Evolutionary conservation across 2,329 filamentous ascomycete genomes (phyloP).

Genomic region (Talaromyces islandicus): DNA sequence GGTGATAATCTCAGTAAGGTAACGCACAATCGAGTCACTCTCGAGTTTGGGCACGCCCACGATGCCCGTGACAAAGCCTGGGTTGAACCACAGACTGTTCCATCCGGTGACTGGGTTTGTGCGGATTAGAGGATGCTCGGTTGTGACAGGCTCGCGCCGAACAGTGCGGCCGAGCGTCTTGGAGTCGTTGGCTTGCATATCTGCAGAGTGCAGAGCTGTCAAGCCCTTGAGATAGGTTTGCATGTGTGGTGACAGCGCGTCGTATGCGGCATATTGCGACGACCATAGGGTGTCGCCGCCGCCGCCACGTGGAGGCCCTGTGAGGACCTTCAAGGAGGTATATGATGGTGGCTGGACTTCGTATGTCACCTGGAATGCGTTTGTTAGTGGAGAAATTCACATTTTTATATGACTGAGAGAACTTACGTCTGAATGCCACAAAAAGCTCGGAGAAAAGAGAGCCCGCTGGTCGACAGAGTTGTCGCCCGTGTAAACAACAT

Average conservation of each 20-base stretch:
- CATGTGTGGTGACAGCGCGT: conserved; percentile 50
- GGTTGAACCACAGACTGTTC: conserved; percentile 57
- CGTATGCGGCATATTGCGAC: conserved; percentile 54
- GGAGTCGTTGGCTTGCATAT: conserved; percentile 49
- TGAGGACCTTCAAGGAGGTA: conserved; percentile 50
- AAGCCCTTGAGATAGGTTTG: conserved; percentile 55
- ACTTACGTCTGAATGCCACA: conserved; percentile 51
- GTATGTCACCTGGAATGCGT: conserved; percentile 44
- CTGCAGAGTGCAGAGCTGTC: conserved; percentile 50
- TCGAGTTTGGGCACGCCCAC: conserved; percentile 54
- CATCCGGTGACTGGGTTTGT: conserved; percentile 58
- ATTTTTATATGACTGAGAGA: not conserved
- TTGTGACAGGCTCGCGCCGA: conserved; percentile 48
- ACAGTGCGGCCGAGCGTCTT: conserved; percentile 47
- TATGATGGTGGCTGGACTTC: conserved; percentile 54
- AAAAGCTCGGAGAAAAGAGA: conserved; percentile 49
- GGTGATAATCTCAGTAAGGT: conserved; percentile 50
- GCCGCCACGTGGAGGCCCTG: conserved; percentile 49
- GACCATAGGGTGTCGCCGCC: conserved; percentile 55
- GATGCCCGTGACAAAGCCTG: conserved; percentile 53
- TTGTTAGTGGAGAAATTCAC: conserved; percentile 1
- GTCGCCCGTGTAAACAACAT: conserved; percentile 51
- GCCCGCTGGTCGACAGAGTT: conserved; percentile 49
- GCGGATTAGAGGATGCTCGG: conserved; percentile 52
- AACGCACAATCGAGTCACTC: conserved; percentile 46